Percentiles rank a stretch among this genome's conserved stretches.
Evolutionary conservation across 257 asterid genomes (phyloP).

Genomic region (Lycium barbarum): DNA sequence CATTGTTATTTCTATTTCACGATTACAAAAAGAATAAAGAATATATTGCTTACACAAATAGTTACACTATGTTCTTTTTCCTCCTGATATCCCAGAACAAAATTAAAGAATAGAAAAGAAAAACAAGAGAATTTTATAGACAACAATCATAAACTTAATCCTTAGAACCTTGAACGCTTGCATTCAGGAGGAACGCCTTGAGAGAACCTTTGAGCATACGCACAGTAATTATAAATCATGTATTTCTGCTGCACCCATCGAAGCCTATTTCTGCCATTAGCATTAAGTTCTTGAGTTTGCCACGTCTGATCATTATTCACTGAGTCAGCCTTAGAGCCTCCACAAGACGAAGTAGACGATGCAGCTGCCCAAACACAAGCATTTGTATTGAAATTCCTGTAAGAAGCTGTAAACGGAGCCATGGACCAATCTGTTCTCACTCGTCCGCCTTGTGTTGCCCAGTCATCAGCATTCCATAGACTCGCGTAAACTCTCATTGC

Average conservation of each 20-base stretch:
- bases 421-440: too few relatives aligned
- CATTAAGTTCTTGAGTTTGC: constrained; percentile 38
- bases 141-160: background rate
- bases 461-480: too few relatives aligned
- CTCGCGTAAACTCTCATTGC: too few relatives aligned
- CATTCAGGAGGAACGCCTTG: constrained; percentile 47
- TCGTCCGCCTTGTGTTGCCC: too few relatives aligned
- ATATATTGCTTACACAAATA: constrained; percentile 7
- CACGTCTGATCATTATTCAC: too few relatives aligned
- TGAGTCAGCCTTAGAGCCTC: too few relatives aligned
- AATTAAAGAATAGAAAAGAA: background rate
- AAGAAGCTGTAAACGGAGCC: too few relatives aligned
- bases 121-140: background rate
- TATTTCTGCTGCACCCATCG: constrained; percentile 49
- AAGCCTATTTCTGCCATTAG: constrained; percentile 42
- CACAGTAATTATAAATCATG: constrained; percentile 52
- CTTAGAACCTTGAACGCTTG: constrained; percentile 32
- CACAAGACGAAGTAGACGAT: too few relatives aligned
- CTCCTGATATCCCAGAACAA: background rate
- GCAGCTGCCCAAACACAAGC: too few relatives aligned
- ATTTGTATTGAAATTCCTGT: too few relatives aligned
- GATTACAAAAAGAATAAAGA: constrained; percentile 12
- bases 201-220: constrained; percentile 33
- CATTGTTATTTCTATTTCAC: background rate
- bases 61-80: background rate